Evolutionary conservation across 352 stramenopile species (phyloP).

Genomic region (Pythium insidiosum): DNA sequence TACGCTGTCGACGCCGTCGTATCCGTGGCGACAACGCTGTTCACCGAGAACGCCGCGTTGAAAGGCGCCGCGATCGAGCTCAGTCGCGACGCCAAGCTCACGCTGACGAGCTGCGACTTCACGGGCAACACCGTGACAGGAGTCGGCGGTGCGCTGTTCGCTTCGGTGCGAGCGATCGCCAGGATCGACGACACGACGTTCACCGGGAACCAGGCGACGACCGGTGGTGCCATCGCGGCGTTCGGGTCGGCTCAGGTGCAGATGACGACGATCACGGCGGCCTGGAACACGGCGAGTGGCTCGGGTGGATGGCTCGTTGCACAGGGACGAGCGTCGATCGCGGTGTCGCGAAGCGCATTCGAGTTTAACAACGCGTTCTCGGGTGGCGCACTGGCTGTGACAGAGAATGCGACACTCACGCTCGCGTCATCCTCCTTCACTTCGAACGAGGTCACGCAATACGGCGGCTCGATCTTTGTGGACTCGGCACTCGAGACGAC

Average conservation of each 20-base stretch:
- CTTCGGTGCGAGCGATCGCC: slow-evolving; percentile 30
- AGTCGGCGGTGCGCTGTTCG: slow-evolving; percentile 37
- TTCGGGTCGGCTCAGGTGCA: slow-evolving; percentile 25
- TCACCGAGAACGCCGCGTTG: slow-evolving; percentile 19
- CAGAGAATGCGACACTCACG: slow-evolving; percentile 24
- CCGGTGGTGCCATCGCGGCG: slow-evolving; percentile 39
- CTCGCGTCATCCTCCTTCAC: too few species aligned
- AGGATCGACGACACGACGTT: slow-evolving; percentile 22
- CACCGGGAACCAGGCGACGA: slow-evolving; percentile 25
- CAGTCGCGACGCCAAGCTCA: slow-evolving; percentile 24
- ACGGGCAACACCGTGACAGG: slow-evolving; percentile 25
- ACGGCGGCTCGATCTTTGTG: slow-evolving; percentile 37
- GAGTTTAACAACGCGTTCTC: slow-evolving; percentile 32
- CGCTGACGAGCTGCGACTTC: slow-evolving; percentile 9
- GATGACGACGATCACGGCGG: slow-evolving; percentile 6
- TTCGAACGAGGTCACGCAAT: slow-evolving; percentile 31
- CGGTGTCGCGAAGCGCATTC: slow-evolving; percentile 12
- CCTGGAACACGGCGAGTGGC: slow-evolving; percentile 20
- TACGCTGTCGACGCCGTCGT: slow-evolving; percentile 35
- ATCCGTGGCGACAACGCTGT: slow-evolving; percentile 17
- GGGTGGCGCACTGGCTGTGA: slow-evolving; percentile 33
- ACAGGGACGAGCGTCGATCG: slow-evolving; percentile 16
- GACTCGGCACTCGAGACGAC: too few species aligned
- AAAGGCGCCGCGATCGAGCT: slow-evolving; percentile 45
- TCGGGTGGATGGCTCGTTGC: slow-evolving; percentile 40